Percentiles rank a stretch among this genome's conserved stretches.
Conservation (phyloP, 78 protist genomes). For the Monosiga brevicollis region DNA sequence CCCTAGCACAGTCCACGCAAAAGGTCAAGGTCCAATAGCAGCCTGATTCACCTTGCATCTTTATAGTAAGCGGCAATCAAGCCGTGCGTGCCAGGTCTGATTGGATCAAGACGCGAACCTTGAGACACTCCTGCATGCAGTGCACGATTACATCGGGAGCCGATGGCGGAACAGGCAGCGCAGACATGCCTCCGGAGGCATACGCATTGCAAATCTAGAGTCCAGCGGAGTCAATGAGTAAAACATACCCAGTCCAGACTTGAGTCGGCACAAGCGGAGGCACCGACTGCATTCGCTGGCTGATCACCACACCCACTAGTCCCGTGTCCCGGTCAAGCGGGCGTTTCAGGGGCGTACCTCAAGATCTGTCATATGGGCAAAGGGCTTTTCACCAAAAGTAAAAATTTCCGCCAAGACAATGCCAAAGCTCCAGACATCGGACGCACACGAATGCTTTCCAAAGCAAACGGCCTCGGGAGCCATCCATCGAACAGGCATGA, state of each 20-base stretch:
- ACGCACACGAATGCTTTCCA: background rate
- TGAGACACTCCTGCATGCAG: no score
- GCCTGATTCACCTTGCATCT: background rate
- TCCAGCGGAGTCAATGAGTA: background rate
- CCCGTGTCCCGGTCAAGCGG: background rate
- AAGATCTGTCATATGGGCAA: background rate
- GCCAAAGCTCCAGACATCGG: background rate
- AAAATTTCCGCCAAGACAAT: background rate
- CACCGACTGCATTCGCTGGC: background rate
- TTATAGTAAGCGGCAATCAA: background rate
- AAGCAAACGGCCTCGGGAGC: background rate
- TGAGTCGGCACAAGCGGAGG: background rate
- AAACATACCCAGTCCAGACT: background rate
- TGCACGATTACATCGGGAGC: no score
- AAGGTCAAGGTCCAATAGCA: no score
- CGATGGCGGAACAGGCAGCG: background rate
- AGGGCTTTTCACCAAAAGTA: background rate
- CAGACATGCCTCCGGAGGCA: background rate
- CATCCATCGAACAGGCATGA: background rate
- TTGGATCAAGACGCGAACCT: no score
- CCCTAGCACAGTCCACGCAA: background rate
- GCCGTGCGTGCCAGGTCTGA: no score
- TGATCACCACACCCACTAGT: background rate
- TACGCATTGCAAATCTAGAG: background rate
- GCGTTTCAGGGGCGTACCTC: background rate